Evolutionary conservation across 129 eudicot species (phyloP).

Genomic region (Artemisia argyi): DNA sequence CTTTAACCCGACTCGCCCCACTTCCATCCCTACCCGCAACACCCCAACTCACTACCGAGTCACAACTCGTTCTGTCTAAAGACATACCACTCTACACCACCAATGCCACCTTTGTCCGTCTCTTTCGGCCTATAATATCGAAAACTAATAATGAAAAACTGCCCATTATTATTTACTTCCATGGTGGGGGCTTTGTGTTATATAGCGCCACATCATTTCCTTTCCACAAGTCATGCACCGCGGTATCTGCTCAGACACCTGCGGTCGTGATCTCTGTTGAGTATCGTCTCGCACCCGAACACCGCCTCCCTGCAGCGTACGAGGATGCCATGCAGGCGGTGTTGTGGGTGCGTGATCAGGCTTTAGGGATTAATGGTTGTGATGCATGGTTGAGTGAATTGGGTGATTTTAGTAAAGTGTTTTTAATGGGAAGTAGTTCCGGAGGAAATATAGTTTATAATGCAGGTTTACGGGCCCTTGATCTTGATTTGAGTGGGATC

Average conservation of each 20-base stretch:
- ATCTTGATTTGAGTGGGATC: constrained; percentile 34
- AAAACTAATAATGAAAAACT: constrained; percentile 38
- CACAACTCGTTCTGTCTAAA: constrained; percentile 49
- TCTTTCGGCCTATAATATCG: constrained; percentile 52
- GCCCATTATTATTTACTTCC: constrained; percentile 68
- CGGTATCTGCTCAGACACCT: constrained; percentile 40
- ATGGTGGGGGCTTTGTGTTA: constrained; percentile 82
- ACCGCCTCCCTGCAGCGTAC: too few relatives aligned
- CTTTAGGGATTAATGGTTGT: too few relatives aligned
- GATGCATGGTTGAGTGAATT: background rate
- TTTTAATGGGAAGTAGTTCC: constrained; percentile 50
- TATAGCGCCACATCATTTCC: constrained; percentile 47
- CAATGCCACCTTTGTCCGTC: constrained; percentile 64
- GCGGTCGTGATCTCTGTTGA: constrained; percentile 71
- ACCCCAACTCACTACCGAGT: constrained; percentile 27
- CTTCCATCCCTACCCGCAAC: constrained; percentile 48
- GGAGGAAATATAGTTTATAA: constrained; percentile 56
- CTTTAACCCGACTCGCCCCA: constrained; percentile 47
- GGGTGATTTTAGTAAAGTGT: constrained; percentile 44
- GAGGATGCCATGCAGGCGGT: too few relatives aligned
- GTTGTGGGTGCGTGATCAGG: constrained; percentile 24
- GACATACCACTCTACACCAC: constrained; percentile 63
- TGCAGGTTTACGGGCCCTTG: constrained; percentile 42
- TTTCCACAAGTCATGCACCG: constrained; percentile 56
- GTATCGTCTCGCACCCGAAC: constrained; percentile 51